Evolutionary conservation across 805 yeast genomes (phyloP), one percentile per base, ranked within the genome.

Genomic region (Candida palmyrensis): DNA sequence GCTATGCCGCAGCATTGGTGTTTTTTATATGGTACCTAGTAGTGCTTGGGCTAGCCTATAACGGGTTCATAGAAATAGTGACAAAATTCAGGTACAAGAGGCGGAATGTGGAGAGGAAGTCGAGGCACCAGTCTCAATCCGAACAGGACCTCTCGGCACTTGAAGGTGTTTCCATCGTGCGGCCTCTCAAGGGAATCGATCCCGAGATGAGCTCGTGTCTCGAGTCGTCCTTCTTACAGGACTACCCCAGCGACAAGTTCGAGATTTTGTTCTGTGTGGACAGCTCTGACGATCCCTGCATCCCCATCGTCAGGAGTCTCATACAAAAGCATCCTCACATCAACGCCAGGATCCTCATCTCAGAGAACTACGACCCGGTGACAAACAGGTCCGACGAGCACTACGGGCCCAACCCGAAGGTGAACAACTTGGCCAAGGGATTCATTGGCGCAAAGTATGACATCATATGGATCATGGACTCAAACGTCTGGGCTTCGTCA

Each of bases 401-500:
- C 42, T 81, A 63, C 47, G 95, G 95, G 2, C 92, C 94, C 4
- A 87, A 87, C 47, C 96, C 96, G 5, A 87, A 87, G 56, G 84
- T 87, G 35, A 85, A 86, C 57, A 87, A 87, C 55, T 61, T 87
- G 29, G 78, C 87, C n/a, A 83, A 83, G 53, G 96, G 95, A 5
- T 85, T 80, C 49, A 53, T 62, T 25, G 55, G 55, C 2, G 90
- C 95, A 6, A 71, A 74, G 44, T 63, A 74, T 54, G 95, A 87
- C 49, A 71, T 82, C 13, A 44, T 88, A 9, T 87, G 96, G 96
- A 76, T 85, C 11, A 68, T 84, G 61, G 96, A 87, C 57, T 78
- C 89, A 18, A 87, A 87, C 48, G 92, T 84, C 5, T 82, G 87
- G 84, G 82, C 80, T 1, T 58, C 76, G 21, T 75, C 80, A 1